Evolutionary conservation across 768 basidiomycete species (phyloP), one percentile per base, ranked within the genome.

Genomic region (Tephrocybe sp.): DNA sequence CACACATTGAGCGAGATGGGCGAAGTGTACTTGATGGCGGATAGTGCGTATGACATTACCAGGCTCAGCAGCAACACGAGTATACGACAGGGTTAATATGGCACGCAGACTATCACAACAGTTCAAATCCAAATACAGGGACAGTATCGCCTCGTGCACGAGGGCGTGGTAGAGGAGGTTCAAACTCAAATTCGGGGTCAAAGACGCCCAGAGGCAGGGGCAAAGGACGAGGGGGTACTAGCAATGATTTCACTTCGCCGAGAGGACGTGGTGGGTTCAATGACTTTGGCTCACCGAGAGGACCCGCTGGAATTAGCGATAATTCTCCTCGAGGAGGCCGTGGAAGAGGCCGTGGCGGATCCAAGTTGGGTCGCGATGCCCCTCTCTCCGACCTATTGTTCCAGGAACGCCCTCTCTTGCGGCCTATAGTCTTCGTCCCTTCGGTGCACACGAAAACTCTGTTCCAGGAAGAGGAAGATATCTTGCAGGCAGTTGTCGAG

Each of bases 351-450:
- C 65, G 67, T 10, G 63, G 67, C 9, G 63, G 61, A 12, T 65
- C 65, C 30, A 72, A 67, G 58, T 55, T 69, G 17, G 64, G 68
- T 10, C 59, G 65, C n/a, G 72, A 76, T 40, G 75, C 76, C 2
- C 71, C 84, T 3, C 68, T 86, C 15, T 86, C 86, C 1, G 74
- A 71, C 20, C 59, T 85, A 37, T 69, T 88, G 7, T 74, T 79
- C 52, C 67, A 76, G 21, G 78, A 82, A 33, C 69, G 89, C 24
- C 88, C 86, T 1, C 69, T 83, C 0, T 71, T 91, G 15, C 72
- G 73, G n/a, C 90, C 89, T 0, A 70, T 93, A 56, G 68, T 68
- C 11, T 92, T 93, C 57, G 87, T 92, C 11, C 81, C 73, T 15
- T 81, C 86, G 0, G 71, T 75, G 10, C 45, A 75, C 37, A 80